Conservation (phyloP, 441 rosid species). For the Theobroma grandiflorum region DNA sequence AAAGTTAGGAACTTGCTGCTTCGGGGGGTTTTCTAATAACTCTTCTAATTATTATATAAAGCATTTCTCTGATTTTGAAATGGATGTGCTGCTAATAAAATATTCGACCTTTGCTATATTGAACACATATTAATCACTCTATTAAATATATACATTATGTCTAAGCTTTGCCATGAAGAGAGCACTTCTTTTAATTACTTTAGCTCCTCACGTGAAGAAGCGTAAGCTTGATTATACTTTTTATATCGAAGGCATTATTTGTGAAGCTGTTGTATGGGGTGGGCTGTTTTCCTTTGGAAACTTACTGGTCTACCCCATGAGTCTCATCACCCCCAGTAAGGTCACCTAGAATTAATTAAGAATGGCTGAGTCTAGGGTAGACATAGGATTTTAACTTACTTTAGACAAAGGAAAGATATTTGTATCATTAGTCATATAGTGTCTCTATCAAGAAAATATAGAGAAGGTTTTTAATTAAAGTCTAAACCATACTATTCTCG, state of each 20-base stretch:
- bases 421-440: background rate
- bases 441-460: conserved; percentile 1
- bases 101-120: background rate
- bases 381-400: background rate
- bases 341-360: background rate
- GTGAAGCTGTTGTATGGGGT: background rate
- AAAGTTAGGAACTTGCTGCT: background rate
- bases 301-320: background rate
- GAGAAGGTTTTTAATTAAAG: background rate
- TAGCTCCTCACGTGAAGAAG: background rate
- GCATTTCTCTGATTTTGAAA: background rate
- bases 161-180: background rate
- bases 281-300: background rate
- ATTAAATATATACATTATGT: background rate
- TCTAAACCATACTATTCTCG: conserved; percentile 14
- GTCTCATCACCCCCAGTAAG: background rate
- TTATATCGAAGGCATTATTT: background rate
- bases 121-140: too few relatives aligned
- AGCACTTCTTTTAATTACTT: background rate
- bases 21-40: background rate
- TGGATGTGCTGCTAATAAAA: background rate
- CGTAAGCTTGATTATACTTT: background rate
- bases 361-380: background rate
- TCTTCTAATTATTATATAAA: background rate
- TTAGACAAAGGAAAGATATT: background rate